Percentiles rank a stretch among this genome's conserved stretches.
Conservation (phyloP, 1,139 yeast genomes). For the Saccharomyces hybrid region DNA sequence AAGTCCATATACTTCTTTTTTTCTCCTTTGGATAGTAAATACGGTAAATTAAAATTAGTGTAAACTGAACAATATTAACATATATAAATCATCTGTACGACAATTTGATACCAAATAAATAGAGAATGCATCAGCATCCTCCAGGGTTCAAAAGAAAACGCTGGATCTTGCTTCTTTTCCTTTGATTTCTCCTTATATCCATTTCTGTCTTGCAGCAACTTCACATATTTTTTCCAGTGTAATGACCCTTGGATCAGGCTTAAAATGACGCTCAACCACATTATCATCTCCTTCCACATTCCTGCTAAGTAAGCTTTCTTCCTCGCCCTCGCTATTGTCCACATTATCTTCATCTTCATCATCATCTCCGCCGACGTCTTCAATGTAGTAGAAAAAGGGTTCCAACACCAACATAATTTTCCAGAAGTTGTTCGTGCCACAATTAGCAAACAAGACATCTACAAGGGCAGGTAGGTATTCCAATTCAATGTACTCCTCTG, state of each 20-base stretch:
- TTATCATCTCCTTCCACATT: conserved; percentile 7
- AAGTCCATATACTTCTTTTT: not conserved
- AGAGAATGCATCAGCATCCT: not conserved
- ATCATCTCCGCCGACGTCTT: conserved; percentile 26
- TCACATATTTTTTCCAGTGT: conserved; percentile 32
- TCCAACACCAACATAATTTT: conserved; percentile 31
- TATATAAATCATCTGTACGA: not conserved
- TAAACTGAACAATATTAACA: not conserved
- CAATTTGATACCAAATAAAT: not conserved
- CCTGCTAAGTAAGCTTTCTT: not conserved
- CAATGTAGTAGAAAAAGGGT: conserved; percentile 33
- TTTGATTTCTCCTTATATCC: conserved; percentile 22
- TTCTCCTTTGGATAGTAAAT: not conserved
- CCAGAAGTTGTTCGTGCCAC: conserved; percentile 28
- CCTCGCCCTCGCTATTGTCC: not conserved
- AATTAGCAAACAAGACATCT: conserved; percentile 27
- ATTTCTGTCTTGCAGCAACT: conserved; percentile 32
- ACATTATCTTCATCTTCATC: conserved; percentile 17
- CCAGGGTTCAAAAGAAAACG: not conserved
- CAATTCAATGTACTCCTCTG: conserved; percentile 33
- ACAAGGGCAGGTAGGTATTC: conserved; percentile 31
- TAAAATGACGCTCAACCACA: conserved; percentile 13
- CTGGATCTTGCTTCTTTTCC: not conserved
- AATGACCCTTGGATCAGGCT: conserved; percentile 32
- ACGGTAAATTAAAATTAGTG: not conserved